Conservation (phyloP, 2,329 filamentous ascomycete species). For the Harringtonia aguacate region DNA sequence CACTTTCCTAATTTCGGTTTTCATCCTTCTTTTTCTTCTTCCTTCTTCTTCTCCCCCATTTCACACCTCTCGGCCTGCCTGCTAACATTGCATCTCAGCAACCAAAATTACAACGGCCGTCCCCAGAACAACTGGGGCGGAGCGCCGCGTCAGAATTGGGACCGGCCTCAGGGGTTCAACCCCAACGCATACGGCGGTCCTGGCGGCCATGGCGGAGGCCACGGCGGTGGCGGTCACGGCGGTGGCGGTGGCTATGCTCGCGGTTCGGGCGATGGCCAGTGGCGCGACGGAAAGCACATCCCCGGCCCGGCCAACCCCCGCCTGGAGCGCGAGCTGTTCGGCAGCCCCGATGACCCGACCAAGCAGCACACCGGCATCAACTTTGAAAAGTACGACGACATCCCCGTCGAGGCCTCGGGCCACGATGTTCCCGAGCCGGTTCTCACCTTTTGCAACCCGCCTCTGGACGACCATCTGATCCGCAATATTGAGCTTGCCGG, state of each 20-base stretch:
- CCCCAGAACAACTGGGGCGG: slow-evolving; percentile 16
- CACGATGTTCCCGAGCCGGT: slow-evolving; percentile 89
- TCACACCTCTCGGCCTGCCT: not conserved
- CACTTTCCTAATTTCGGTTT: not conserved
- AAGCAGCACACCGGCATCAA: slow-evolving; percentile 99
- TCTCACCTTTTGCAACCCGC: slow-evolving; percentile 82
- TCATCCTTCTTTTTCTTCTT: not conserved
- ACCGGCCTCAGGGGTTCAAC: slow-evolving; percentile 38
- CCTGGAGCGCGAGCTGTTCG: slow-evolving; percentile 91
- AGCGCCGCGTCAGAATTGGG: slow-evolving; percentile 12
- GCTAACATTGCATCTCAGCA: slow-evolving; percentile 19
- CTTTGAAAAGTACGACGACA: slow-evolving; percentile 99
- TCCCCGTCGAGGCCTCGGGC: slow-evolving; percentile 94
- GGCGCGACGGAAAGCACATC: slow-evolving; percentile 94
- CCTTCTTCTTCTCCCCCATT: slow-evolving; percentile 8
- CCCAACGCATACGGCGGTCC: slow-evolving; percentile 51
- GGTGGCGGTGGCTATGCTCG: slow-evolving; percentile 47
- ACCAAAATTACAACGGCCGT: slow-evolving; percentile 35
- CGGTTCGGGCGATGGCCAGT: slow-evolving; percentile 90
- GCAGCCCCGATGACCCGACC: slow-evolving; percentile 76
- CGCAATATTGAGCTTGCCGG: slow-evolving; percentile 87
- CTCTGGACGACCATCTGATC: slow-evolving; percentile 87
- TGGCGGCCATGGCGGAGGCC: slow-evolving; percentile 19
- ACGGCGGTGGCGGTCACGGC: slow-evolving; percentile 30
- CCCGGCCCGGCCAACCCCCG: slow-evolving; percentile 81